Evolutionary conservation across 179 eudicot genomes (phyloP).

Genomic region (Sideroxylon spinosum): DNA sequence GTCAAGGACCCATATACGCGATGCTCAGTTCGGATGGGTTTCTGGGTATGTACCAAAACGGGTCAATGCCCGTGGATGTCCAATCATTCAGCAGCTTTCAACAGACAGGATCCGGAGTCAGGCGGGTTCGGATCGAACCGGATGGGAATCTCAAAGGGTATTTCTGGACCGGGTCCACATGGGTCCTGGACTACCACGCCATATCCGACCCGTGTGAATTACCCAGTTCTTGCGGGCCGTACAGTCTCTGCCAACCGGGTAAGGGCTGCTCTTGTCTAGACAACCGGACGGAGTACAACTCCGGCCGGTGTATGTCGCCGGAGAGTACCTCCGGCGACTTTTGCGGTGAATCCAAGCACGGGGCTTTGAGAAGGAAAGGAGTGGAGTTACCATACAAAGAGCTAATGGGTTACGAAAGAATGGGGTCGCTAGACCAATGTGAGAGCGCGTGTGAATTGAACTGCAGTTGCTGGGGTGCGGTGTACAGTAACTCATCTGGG

Average conservation of each 20-base stretch:
- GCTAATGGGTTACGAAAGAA: constrained; percentile 40
- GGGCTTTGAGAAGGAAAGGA: constrained; percentile 37
- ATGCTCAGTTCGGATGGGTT: constrained; percentile 63
- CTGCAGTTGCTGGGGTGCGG: constrained; percentile 85
- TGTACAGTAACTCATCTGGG: constrained; percentile 70
- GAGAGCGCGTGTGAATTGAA: constrained; percentile 53
- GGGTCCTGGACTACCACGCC: constrained; percentile 66
- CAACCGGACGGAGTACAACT: constrained; percentile 35
- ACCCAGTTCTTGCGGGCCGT: constrained; percentile 72
- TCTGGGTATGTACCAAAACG: constrained; percentile 80
- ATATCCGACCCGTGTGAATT: constrained; percentile 69
- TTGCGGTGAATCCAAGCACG: constrained; percentile 26
- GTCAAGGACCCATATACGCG: constrained; percentile 49
- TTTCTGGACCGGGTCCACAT: constrained; percentile 72
- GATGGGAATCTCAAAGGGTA: constrained; percentile 81
- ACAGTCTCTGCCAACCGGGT: constrained; percentile 61
- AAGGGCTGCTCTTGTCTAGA: constrained; percentile 59
- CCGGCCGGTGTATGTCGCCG: constrained; percentile 37
- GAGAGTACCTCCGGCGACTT: constrained; percentile 32
- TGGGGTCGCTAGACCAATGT: constrained; percentile 44
- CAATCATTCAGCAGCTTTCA: constrained; percentile 65
- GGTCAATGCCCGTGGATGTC: constrained; percentile 57
- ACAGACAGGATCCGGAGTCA: constrained; percentile 41
- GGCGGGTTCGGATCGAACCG: constrained; percentile 50
- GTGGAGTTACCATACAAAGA: constrained; percentile 66